phyloP scores from a whole-genome alignment of 169 alveolate species.

The Plasmodium falciparum region DNA sequence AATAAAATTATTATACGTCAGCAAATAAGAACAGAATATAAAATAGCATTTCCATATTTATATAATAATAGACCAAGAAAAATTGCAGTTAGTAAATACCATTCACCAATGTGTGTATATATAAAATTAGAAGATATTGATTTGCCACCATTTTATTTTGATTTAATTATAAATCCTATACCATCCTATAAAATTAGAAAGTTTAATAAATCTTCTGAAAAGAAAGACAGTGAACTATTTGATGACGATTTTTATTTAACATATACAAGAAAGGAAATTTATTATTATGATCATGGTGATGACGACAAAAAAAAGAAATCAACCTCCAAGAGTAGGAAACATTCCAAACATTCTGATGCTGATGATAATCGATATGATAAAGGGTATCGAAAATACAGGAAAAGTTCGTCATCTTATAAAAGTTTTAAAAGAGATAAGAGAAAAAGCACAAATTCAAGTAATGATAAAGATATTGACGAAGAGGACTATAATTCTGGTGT shows the following conservation, averaged over 20 bases:
- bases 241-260: conserved; percentile 36
- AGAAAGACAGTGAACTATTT: conserved; percentile 31
- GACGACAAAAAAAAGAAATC: not conserved
- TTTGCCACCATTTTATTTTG: conserved; percentile 96
- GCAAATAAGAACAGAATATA: conserved; percentile 98
- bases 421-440: not conserved
- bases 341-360: not conserved
- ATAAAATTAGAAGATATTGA: conserved; percentile 95
- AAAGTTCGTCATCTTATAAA: not conserved
- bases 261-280: conserved; percentile 41
- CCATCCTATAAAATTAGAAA: conserved; percentile 94
- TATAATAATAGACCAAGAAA: conserved; percentile 98
- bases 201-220: conserved; percentile 60
- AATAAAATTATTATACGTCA: conserved; percentile 97
- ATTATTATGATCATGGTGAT: conserved; percentile 7
- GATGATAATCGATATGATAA: not conserved
- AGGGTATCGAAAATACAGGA: not conserved
- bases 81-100: conserved; percentile 92
- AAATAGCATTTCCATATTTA: conserved; percentile 99
- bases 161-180: conserved; percentile 97
- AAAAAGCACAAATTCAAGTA: not conserved
- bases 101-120: conserved; percentile 89
- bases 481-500: conserved; percentile 3
- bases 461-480: conserved; percentile 3
- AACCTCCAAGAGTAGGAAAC: conserved; percentile 1